phyloP scores from a whole-genome alignment of 2,329 filamentous ascomycete species.

The Chaetothyriales sp. region DNA sequence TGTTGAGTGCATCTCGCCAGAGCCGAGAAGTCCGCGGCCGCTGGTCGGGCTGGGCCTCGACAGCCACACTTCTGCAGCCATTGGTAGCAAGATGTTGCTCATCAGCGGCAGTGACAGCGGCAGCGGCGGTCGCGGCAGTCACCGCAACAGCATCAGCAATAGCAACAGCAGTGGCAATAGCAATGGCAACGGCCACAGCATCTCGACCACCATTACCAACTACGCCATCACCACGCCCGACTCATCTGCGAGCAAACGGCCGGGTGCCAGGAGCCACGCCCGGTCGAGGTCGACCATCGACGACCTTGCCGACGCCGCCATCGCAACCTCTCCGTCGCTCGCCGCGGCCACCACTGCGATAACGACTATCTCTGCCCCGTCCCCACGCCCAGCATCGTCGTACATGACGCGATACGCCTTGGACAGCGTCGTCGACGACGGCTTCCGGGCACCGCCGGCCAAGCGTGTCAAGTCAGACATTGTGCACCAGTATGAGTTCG shows the following conservation, averaged over 20 bases:
- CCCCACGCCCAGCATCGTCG: constrained; percentile 18
- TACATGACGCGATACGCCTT: constrained; percentile 19
- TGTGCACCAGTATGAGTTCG: constrained; percentile 28
- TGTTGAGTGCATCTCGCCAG: constrained; percentile 16
- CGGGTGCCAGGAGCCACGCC: constrained; percentile 22
- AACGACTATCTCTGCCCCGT: constrained; percentile 14
- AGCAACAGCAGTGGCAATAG: not conserved
- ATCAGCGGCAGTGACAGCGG: constrained; percentile 1
- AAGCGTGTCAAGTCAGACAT: constrained; percentile 48
- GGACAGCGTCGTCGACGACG: constrained; percentile 21
- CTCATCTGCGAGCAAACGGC: not conserved
- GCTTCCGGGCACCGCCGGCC: constrained; percentile 35
- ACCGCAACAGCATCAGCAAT: not conserved
- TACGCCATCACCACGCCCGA: not conserved
- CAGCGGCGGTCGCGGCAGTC: not conserved
- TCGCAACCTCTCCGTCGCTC: constrained; percentile 34
- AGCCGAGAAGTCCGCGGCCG: constrained; percentile 5
- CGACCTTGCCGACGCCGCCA: constrained; percentile 35
- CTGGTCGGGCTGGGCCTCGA: not conserved
- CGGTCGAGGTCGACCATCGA: constrained; percentile 33
- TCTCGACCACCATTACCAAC: not conserved
- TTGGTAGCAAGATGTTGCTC: not conserved
- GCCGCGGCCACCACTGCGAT: constrained; percentile 13
- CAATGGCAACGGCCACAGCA: not conserved
- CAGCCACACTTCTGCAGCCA: not conserved